Conservation (phyloP, 2,329 filamentous ascomycete genomes). For the Alternaria gansuensis region DNA sequence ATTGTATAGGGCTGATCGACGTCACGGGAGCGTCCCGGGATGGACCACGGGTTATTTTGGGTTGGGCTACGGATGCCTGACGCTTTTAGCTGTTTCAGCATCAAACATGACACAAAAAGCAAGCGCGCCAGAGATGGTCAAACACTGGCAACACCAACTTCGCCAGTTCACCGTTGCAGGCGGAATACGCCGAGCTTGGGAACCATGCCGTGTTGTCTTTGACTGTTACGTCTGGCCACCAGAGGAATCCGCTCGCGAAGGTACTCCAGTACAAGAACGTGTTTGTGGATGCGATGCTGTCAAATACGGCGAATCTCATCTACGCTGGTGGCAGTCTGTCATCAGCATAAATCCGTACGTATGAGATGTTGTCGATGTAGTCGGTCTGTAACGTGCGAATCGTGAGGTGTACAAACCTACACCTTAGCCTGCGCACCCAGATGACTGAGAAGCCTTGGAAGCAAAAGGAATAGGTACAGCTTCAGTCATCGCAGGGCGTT, state of each 20-base stretch:
- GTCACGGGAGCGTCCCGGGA: constrained; percentile 11
- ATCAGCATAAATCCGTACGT: background rate
- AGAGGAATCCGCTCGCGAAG: background rate
- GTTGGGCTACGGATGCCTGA: constrained; percentile 4
- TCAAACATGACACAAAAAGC: constrained; percentile 11
- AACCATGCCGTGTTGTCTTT: constrained; percentile 5
- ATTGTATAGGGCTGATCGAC: constrained; percentile 15
- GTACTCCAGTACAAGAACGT: background rate
- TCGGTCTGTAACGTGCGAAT: background rate
- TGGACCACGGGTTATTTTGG: constrained; percentile 10
- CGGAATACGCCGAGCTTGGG: background rate
- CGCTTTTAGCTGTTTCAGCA: constrained; percentile 16
- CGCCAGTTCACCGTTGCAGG: constrained; percentile 9
- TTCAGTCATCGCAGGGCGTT: background rate
- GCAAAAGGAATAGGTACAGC: background rate
- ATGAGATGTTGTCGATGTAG: background rate
- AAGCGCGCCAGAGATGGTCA: constrained; percentile 8
- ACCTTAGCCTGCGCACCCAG: background rate
- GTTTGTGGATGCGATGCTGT: background rate
- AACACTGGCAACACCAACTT: constrained; percentile 12
- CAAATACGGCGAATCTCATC: background rate
- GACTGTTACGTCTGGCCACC: background rate
- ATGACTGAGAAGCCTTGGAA: background rate
- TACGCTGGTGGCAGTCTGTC: background rate
- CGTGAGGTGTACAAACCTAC: background rate